Evolutionary conservation across 2,329 filamentous ascomycete genomes (phyloP).

Genomic region (Xylariaceae sp.): DNA sequence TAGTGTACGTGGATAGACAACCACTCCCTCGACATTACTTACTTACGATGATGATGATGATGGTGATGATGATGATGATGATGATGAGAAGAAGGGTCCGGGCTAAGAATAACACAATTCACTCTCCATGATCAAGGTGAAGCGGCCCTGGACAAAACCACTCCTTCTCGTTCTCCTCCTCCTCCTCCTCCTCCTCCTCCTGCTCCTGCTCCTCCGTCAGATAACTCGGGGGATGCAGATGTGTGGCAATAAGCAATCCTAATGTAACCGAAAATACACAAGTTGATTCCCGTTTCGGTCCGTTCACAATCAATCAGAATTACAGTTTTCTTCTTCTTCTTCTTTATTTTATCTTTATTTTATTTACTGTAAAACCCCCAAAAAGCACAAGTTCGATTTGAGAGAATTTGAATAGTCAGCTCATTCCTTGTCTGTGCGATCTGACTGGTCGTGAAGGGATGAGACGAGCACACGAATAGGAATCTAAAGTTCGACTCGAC

Average conservation of each 20-base stretch:
- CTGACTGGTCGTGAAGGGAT: slow-evolving; percentile 11
- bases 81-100: not conserved
- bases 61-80: too few relatives aligned
- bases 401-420: not conserved
- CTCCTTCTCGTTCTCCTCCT: too few relatives aligned
- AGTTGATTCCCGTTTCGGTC: not conserved
- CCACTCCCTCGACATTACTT: too few relatives aligned
- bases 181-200: too few relatives aligned
- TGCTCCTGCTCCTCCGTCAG: too few relatives aligned
- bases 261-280: slow-evolving; percentile 5
- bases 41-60: too few relatives aligned
- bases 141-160: not conserved
- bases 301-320: too few relatives aligned
- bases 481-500: not conserved
- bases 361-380: slow-evolving; percentile 2
- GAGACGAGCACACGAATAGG: slow-evolving; percentile 12
- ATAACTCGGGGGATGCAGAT: slow-evolving; percentile 1
- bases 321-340: too few relatives aligned
- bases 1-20: too few relatives aligned
- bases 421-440: slow-evolving; percentile 1
- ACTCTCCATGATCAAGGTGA: not conserved
- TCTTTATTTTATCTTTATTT: too few relatives aligned
- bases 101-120: slow-evolving; percentile 14
- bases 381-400: not conserved
- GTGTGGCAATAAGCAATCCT: slow-evolving; percentile 8